Base-by-base conservation (phyloP, 768 basidiomycete genomes). In the Calvatia gigantea region DNA sequence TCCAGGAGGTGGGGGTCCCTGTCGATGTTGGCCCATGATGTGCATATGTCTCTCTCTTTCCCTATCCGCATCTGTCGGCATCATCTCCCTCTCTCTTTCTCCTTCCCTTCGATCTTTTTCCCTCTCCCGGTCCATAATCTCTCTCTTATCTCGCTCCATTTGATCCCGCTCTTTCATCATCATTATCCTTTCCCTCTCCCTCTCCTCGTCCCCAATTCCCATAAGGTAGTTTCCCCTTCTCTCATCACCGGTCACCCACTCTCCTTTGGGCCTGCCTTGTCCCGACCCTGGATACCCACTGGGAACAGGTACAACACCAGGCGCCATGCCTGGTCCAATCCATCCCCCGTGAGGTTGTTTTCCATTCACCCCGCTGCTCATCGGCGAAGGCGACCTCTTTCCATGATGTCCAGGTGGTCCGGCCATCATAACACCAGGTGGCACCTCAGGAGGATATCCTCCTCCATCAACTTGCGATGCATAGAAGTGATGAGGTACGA, bases 311-410 rank as follows among this genome's bases (percentile, higher is more conserved):
- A 70, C 72, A 6, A 60, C 61, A n/a, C 58, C 51, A 33, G 61
- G 57, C 6, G 54, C 28, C 15, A 55, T 28, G 6, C 54, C 54
- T 9, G 54, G 54, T 7, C 54, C 54, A 29, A 47, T 23, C 54
- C 54, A 55, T 7, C 23, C 35, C 2, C 44, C 51, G 21, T 43
- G 42, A 51, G 41, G 42, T 6, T 58, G 57, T 21, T 56, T 58
- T 39, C 58, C 72, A 45, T 72, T 72, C 11, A 66, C 56, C 35
- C 67, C 46, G 25, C 68, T 55, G 37, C 65, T 68, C 23, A 69
- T 65, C 21, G 76, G 75, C n/a, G 75, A 75, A 14, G 68, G 65
- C 8, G 75, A 76, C 35, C 73, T 65, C 21, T 72, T 67, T 17
- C 66, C 61, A 37, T 63, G 62, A 45, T 62, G 62, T n/a, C 52